Conservation (phyloP, 805 yeast genomes). For the Hanseniaspora thailandica region DNA sequence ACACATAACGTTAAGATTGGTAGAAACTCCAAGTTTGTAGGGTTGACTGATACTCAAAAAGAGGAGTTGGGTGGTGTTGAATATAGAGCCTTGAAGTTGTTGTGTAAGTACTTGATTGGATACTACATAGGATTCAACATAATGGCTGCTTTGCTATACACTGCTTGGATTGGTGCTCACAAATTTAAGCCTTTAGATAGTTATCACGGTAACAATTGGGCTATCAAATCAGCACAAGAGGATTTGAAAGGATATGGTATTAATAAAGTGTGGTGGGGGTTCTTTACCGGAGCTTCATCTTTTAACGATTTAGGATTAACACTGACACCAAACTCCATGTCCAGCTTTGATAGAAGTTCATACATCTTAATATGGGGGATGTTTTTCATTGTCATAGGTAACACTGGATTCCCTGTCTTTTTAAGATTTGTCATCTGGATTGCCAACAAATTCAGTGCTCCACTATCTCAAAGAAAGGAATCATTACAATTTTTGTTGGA, state of each 20-base stretch:
- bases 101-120: slow-evolving; percentile 49
- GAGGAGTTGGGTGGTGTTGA: slow-evolving; percentile 97
- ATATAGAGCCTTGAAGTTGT: slow-evolving; percentile 72
- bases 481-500: slow-evolving; percentile 77
- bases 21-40: slow-evolving; percentile 82
- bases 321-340: slow-evolving; percentile 70
- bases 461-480: slow-evolving; percentile 53
- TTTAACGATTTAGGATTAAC: slow-evolving; percentile 83
- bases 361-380: slow-evolving; percentile 53
- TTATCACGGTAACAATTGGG: slow-evolving; percentile 5
- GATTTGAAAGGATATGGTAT: slow-evolving; percentile 46
- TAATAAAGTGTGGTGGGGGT: slow-evolving; percentile 85
- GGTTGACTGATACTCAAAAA: slow-evolving; percentile 68
- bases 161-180: slow-evolving; percentile 46
- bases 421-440: slow-evolving; percentile 76
- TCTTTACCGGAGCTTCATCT: slow-evolving; percentile 66
- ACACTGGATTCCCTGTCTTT: slow-evolving; percentile 85
- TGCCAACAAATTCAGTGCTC: slow-evolving; percentile 53
- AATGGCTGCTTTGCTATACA: slow-evolving; percentile 39
- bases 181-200: slow-evolving; percentile 17
- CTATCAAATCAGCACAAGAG: slow-evolving; percentile 29
- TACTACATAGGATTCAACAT: slow-evolving; percentile 74
- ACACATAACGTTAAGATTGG: slow-evolving; percentile 87
- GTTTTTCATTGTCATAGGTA: slow-evolving; percentile 77
- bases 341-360: slow-evolving; percentile 48